Percentiles rank a stretch among this genome's conserved stretches.
These are phyloP conservation scores for Castanea crenata DNA, from an alignment of 306 rosid genomes.

Conservation along the genomic window DNA sequence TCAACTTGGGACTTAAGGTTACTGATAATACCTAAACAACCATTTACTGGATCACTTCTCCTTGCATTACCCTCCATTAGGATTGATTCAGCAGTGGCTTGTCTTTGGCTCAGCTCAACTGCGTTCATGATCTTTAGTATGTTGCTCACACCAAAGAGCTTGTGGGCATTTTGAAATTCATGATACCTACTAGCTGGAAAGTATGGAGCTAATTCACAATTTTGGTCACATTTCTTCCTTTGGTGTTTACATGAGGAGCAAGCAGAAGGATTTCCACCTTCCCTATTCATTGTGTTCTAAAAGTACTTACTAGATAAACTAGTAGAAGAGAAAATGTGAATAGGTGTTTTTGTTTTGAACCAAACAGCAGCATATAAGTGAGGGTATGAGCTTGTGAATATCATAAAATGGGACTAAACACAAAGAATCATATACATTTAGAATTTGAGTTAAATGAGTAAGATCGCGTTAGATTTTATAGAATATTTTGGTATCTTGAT, in stretches of 20 bases:
- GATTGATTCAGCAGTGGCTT: slow-evolving; percentile 18
- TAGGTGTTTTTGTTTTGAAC: neutral
- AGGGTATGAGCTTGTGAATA: neutral
- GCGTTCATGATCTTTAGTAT: slow-evolving; percentile 5
- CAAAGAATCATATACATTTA: too few relatives aligned
- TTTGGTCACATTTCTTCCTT: slow-evolving; percentile 21
- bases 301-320: neutral
- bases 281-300: neutral
- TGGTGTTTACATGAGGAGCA: slow-evolving; percentile 31
- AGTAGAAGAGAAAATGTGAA: neutral
- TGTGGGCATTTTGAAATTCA: slow-evolving; percentile 20
- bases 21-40: slow-evolving; percentile 11
- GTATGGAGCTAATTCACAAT: slow-evolving; percentile 24
- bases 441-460: neutral
- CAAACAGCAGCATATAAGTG: neutral
- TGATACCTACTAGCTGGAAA: slow-evolving; percentile 1
- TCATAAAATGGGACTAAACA: too few relatives aligned
- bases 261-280: neutral
- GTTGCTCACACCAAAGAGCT: slow-evolving; percentile 24
- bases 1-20: neutral
- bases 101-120: neutral
- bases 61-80: slow-evolving; percentile 12
- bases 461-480: slow-evolving; percentile 1
- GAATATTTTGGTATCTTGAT: neutral
- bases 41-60: slow-evolving; percentile 17